Base-by-base conservation (phyloP, 257 asterid species). In the Nicotiana noctiflora region DNA sequence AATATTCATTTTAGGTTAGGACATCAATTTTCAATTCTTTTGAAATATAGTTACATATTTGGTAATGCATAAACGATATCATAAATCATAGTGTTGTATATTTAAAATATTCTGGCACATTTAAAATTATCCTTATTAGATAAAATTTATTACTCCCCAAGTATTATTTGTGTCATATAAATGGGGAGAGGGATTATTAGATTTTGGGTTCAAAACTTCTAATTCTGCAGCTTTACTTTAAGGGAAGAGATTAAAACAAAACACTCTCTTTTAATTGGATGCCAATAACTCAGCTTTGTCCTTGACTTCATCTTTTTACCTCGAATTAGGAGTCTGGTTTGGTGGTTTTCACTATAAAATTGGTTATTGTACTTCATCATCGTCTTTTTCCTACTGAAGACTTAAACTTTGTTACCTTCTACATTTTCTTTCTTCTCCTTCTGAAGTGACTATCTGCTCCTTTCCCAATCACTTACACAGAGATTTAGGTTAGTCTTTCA, bases 401-500 rank as follows among this genome's bases (percentile, higher is more conserved):
- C 51, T 31, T 32, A 15, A 74, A 15, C 27, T 72, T 44, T 72
- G 27, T 34, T 74, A 25, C 60, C 79, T 74, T 72, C 78, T 46
- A 74, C 79, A 23, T 74, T 74, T 59, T 74, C 8, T 70, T 44
- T 72, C 44, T 49, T 74, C 14, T 44, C 78, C 44, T 74, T 74
- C 61, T 74, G 44, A 74, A 23, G 27, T 74, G 37, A 74, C 25
- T 49, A 4, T 13, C 37, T 32, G 25, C 46, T 44, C 77, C 77
- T 72, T 44, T 21, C 32, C 77, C 57, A 23, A 46, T 72, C 19
- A 23, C 25, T 23, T 23, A 25, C 51, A 49, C 79, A 49, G 15
- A 74, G 62, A 74, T 23, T 74, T 74, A 49, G 25, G 79, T 25
- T 74, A 49, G 44, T 74, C 25, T 74, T 74, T 46, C 51, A 14